phyloP scores from a whole-genome alignment of 2,329 filamentous ascomycete genomes.

The Diplodia intermedia region DNA sequence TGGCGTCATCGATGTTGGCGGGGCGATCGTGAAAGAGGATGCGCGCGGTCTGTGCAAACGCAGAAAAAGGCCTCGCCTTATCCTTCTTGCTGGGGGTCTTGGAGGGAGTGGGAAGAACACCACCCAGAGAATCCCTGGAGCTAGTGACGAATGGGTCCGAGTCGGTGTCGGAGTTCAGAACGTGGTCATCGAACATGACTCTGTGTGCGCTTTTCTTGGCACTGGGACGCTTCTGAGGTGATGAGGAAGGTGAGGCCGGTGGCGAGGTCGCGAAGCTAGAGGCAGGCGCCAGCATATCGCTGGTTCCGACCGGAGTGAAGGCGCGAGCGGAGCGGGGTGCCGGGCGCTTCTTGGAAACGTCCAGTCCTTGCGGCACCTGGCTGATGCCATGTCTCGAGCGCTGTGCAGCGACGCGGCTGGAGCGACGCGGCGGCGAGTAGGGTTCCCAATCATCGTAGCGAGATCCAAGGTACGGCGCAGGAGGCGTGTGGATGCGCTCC shows the following conservation, averaged over 20 bases:
- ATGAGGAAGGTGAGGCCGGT: slow-evolving; percentile 50
- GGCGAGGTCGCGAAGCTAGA: slow-evolving; percentile 34
- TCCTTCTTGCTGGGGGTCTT: slow-evolving; percentile 73
- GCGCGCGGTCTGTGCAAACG: slow-evolving; percentile 59
- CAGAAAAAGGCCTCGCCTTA: slow-evolving; percentile 44
- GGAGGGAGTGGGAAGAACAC: slow-evolving; percentile 77
- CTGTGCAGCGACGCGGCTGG: slow-evolving; percentile 67
- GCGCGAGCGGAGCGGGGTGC: slow-evolving; percentile 38
- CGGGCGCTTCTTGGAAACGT: slow-evolving; percentile 37
- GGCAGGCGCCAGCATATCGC: slow-evolving; percentile 49
- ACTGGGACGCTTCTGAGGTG: slow-evolving; percentile 39
- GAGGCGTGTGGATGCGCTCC: slow-evolving; percentile 67
- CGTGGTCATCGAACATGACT: background rate
- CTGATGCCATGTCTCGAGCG: slow-evolving; percentile 40
- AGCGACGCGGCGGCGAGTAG: slow-evolving; percentile 71
- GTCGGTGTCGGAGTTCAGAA: slow-evolving; percentile 27
- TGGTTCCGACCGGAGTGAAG: slow-evolving; percentile 44
- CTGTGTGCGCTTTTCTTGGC: slow-evolving; percentile 21
- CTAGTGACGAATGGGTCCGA: slow-evolving; percentile 26
- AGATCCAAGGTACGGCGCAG: slow-evolving; percentile 69
- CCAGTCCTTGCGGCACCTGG: slow-evolving; percentile 9
- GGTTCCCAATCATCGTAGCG: slow-evolving; percentile 74
- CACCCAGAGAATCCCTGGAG: slow-evolving; percentile 35
- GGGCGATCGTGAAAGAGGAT: slow-evolving; percentile 68
- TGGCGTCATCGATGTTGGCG: slow-evolving; percentile 63